Evolutionary conservation across 2,329 filamentous ascomycete species (phyloP), one percentile per base, ranked within the genome.

Genomic region (Diplodia seriata): DNA sequence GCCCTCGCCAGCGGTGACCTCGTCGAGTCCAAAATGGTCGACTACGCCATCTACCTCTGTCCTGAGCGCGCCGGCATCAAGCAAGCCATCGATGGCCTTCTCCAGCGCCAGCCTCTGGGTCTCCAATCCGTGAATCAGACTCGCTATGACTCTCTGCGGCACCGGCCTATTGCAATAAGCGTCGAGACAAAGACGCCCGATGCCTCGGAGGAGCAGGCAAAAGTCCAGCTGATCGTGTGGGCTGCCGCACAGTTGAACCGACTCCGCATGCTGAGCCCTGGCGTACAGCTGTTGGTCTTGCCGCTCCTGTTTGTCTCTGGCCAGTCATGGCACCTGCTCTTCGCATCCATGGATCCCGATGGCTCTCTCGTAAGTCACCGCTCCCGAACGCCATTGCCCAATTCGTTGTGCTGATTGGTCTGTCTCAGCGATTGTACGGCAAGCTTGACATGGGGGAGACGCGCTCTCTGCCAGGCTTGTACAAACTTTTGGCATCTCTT

Each of bases 141-240:
- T 33, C 31, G 31, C 0, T 71, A 71, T 47, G 68, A 70, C 65
- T 67, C 68, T 69, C 69, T 72, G 33, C 68, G 68, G 18, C 38
- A 57, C 62, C 67, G 68, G 66, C 69, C 70, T 67, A 70, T 70
- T 9, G 68, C 70, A 50, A 54, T 72, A 56, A 69, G 59, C 18
- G 8, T 33, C 31, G 31, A 33, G 8, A 33, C 31, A 9, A 33
- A 33, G 31, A 33, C 31, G 31, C 31, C 31, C 31, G 31, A 33
- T 9, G 31, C 31, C 6, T 33, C 31, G 2, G 31, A 33, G 31
- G 31, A 33, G 31, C 31, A 33, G 31, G 31, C 31, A 33, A 33
- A 33, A 9, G 70, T 71, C 66, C 69, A 72, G 56, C 63, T 71
- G 8, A 69, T 64, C 33, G 67, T 71, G 49, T 72, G 67, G 69